phyloP scores from a whole-genome alignment of 495 filamentous ascomycete genomes.

The Penicillium psychrofluorescens region DNA sequence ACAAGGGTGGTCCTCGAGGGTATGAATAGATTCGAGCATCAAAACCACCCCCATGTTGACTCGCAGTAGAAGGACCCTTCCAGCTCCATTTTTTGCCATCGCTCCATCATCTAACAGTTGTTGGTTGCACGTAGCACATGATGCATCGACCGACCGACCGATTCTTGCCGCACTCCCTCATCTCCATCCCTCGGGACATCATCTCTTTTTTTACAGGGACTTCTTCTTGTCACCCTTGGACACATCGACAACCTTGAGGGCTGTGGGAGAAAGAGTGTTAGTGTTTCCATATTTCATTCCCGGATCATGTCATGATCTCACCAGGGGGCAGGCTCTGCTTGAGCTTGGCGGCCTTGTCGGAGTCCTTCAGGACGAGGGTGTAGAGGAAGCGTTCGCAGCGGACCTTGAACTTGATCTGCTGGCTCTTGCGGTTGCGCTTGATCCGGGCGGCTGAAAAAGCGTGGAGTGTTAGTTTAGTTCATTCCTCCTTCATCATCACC shows the following conservation, averaged over 20 bases:
- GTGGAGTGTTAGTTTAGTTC: no score
- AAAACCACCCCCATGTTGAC: conserved; percentile 26
- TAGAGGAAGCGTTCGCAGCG: conserved; percentile 91
- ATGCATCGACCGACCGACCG: conserved; percentile 23
- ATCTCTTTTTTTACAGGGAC: conserved; percentile 35
- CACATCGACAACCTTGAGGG: conserved; percentile 68
- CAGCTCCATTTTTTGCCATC: background rate
- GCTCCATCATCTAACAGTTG: conserved; percentile 15
- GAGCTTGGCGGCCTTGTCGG: conserved; percentile 99
- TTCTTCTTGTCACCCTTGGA: conserved; percentile 69
- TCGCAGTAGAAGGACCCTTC: conserved; percentile 27
- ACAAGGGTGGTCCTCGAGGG: conserved; percentile 21
- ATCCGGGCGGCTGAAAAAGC: conserved; percentile 72
- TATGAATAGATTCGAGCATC: background rate
- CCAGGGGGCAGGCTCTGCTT: conserved; percentile 97
- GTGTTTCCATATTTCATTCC: background rate
- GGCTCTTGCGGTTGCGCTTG: conserved; percentile 84
- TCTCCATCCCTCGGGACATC: conserved; percentile 12
- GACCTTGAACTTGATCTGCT: conserved; percentile 99
- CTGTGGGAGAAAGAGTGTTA: conserved; percentile 37
- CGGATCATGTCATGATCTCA: conserved; percentile 27
- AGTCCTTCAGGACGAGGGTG: conserved; percentile 94
- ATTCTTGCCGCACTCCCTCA: conserved; percentile 14
- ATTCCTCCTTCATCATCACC: background rate
- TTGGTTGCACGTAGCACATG: background rate